Conservation (phyloP, 2,329 filamentous ascomycete genomes). For the Aspergillus costaricaensis region DNA sequence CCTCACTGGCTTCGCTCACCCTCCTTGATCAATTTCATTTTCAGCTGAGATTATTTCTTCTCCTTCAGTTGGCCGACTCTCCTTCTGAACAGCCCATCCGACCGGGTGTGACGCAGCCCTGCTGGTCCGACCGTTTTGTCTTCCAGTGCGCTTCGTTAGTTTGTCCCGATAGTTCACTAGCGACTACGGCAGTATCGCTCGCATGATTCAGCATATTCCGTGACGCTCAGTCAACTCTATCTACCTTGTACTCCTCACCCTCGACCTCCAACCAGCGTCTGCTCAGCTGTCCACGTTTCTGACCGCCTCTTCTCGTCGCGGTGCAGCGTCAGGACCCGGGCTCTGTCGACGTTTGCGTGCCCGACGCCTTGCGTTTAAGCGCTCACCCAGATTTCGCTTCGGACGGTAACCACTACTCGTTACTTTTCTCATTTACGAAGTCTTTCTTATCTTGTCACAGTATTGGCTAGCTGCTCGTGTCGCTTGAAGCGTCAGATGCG, state of each 20-base stretch:
- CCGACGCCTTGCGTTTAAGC: slow-evolving; percentile 25
- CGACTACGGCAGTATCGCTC: slow-evolving; percentile 13
- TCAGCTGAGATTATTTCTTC: not conserved
- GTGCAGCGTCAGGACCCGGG: slow-evolving; percentile 11
- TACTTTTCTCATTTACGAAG: not conserved
- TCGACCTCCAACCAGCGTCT: slow-evolving; percentile 3
- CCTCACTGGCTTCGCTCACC: not conserved
- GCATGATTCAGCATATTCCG: slow-evolving; percentile 19
- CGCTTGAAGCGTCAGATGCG: slow-evolving; percentile 11
- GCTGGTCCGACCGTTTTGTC: slow-evolving; percentile 14
- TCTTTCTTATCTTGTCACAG: not conserved
- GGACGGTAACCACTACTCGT: not conserved
- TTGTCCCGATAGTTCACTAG: slow-evolving; percentile 5
- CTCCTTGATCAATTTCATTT: not conserved
- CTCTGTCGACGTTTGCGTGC: slow-evolving; percentile 22
- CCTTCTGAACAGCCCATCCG: not conserved
- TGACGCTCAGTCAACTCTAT: slow-evolving; percentile 5
- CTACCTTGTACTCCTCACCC: not conserved
- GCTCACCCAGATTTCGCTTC: slow-evolving; percentile 4
- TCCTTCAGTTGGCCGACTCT: not conserved
- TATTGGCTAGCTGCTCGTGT: slow-evolving; percentile 10
- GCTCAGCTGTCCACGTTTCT: slow-evolving; percentile 9
- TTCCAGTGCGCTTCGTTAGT: slow-evolving; percentile 7
- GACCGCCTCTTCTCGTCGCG: slow-evolving; percentile 21
- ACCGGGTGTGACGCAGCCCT: slow-evolving; percentile 6